Evolutionary conservation across 257 asterid genomes (phyloP).

Genomic region (Solanum appendiculatum): DNA sequence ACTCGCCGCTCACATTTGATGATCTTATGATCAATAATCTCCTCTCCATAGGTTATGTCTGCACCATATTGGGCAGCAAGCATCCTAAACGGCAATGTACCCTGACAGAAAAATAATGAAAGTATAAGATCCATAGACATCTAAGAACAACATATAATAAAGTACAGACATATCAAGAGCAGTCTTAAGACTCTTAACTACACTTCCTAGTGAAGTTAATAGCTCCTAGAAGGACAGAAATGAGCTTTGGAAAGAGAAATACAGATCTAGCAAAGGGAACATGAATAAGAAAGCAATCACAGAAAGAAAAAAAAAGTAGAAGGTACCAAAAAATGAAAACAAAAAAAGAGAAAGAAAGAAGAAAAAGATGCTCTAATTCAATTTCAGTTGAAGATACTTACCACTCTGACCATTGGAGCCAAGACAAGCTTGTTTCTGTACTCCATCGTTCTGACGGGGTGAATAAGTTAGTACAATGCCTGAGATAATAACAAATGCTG

Average conservation of each 20-base stretch:
- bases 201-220: background rate
- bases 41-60: slow-evolving; percentile 81
- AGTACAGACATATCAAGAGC: background rate
- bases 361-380: background rate
- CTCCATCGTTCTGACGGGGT: slow-evolving; percentile 19
- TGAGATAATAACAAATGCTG: background rate
- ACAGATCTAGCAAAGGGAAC: background rate
- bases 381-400: slow-evolving; percentile 19
- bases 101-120: slow-evolving; percentile 27
- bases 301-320: background rate
- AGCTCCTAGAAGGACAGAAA: background rate
- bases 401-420: slow-evolving; percentile 96
- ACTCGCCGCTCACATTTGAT: slow-evolving; percentile 75
- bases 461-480: background rate
- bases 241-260: background rate
- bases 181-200: background rate
- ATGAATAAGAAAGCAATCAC: background rate
- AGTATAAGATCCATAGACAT: background rate
- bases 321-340: background rate
- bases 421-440: slow-evolving; percentile 71
- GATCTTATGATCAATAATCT: slow-evolving; percentile 86
- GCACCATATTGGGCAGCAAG: slow-evolving; percentile 91
- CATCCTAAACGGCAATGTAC: slow-evolving; percentile 79
- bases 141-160: background rate
- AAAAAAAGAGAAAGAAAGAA: background rate